Conservation (phyloP, 192 early-diverging fungal species). For the Pilaira anomala region DNA sequence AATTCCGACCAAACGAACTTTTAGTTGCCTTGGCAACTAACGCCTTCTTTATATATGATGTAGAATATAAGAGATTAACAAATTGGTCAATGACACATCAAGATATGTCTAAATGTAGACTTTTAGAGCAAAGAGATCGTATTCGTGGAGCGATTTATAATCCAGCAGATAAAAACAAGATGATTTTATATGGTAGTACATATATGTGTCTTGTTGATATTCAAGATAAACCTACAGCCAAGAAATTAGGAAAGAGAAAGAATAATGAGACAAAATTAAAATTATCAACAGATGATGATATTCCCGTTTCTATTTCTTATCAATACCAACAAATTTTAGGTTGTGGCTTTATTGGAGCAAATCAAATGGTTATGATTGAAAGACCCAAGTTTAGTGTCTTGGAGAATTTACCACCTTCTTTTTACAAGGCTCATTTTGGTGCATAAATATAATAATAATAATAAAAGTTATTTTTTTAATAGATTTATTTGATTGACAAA, state of each 20-base stretch:
- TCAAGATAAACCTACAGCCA: slow-evolving; percentile 43
- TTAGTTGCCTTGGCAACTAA: slow-evolving; percentile 62
- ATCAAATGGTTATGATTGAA: slow-evolving; percentile 86
- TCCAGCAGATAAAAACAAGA: slow-evolving; percentile 54
- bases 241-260: slow-evolving; percentile 42
- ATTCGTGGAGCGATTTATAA: slow-evolving; percentile 74
- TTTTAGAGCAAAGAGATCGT: slow-evolving; percentile 62
- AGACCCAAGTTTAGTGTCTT: slow-evolving; percentile 80
- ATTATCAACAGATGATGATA: slow-evolving; percentile 46
- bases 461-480: too few species aligned
- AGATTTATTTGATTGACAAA: slow-evolving; percentile 13
- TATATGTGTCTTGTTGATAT: slow-evolving; percentile 79
- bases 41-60: slow-evolving; percentile 79
- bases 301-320: slow-evolving; percentile 67
- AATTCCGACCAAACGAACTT: slow-evolving; percentile 48
- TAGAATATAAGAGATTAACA: slow-evolving; percentile 60
- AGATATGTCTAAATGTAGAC: slow-evolving; percentile 61
- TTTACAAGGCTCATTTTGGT: slow-evolving; percentile 83
- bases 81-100: slow-evolving; percentile 81
- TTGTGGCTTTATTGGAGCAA: slow-evolving; percentile 64
- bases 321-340: slow-evolving; percentile 86
- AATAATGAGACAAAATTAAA: slow-evolving; percentile 54
- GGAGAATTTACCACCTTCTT: slow-evolving; percentile 74
- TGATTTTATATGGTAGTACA: slow-evolving; percentile 66
- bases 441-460: slow-evolving; percentile 43